Base-by-base conservation (phyloP, 257 asterid genomes). In the Ilex asprella region DNA sequence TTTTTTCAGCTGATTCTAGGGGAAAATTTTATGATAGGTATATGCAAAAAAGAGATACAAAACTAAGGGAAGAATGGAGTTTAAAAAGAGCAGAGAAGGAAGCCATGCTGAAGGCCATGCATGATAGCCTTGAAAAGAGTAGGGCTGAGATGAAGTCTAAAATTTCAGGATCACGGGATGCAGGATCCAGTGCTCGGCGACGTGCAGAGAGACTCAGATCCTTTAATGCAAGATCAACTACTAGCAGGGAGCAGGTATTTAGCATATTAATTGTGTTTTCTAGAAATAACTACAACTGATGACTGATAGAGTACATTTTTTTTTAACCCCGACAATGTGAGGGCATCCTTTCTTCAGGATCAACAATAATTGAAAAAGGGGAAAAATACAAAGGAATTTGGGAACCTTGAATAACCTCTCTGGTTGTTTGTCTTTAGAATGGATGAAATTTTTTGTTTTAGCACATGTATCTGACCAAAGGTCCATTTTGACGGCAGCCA, bases 31-130 rank as follows among this genome's bases (percentile, higher is more conserved):
- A 89, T 67, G 84, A 81, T 14, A 77, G 35, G 59, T 93, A 93
- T 67, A 82, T 82, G 80, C 86, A 81, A 65, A 93, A 81, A 79
- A 86, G 99, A 80, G 87, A 90, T 76, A 95, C 88, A 50, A 93
- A 93, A 74, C 83, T 93, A 60, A 78, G 75, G 79, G 95, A 84
- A 69, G 97, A 89, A 58, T 93, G 97, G 97, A 78, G 86, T 71
- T 78, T 87, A 57, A 87, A 80, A 59, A 75, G 94, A 75, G 82
- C 74, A 32, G 93, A 85, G 76, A 93, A 93, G 72, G 97, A 93
- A 80, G 94, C 97, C 55, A 82, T 75, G 73, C 64, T 90, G 78
- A 93, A 79, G 81, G 80, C 82, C 51, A 76, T 93, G 99, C 95
- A 82, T 70, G 97, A 89, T 77, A 85, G 82, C 78, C 81, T 90